Conservation (phyloP, 2,329 filamentous ascomycete species). For the Scolecobasidium constrictum region DNA sequence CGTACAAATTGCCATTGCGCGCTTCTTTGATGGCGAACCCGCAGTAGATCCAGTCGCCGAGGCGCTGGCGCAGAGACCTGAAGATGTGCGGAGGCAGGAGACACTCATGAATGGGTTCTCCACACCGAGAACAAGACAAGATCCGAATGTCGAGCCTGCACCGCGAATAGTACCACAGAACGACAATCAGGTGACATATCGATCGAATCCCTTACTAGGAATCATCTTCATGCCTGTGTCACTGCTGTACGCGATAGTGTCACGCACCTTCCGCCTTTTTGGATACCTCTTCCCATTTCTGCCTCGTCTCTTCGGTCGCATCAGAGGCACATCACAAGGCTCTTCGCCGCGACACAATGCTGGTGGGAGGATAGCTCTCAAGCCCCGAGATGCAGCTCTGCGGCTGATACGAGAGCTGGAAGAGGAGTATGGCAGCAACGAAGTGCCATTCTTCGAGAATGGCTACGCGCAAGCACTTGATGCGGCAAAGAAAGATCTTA, state of each 20-base stretch:
- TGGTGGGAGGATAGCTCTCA: slow-evolving; percentile 61
- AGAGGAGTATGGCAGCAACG: slow-evolving; percentile 71
- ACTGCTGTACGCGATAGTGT: slow-evolving; percentile 61
- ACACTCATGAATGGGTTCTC: slow-evolving; percentile 52
- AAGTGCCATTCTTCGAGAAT: slow-evolving; percentile 70
- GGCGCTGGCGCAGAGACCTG: slow-evolving; percentile 48
- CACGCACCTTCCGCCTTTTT: slow-evolving; percentile 59
- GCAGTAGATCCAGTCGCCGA: slow-evolving; percentile 66
- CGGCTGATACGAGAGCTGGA: slow-evolving; percentile 89
- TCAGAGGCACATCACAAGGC: slow-evolving; percentile 38
- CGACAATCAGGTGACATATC: slow-evolving; percentile 51
- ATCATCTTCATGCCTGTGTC: slow-evolving; percentile 74
- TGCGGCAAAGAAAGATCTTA: slow-evolving; percentile 77
- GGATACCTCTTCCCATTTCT: slow-evolving; percentile 73
- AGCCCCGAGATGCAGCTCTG: slow-evolving; percentile 77
- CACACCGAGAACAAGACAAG: slow-evolving; percentile 20
- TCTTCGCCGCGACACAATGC: slow-evolving; percentile 39
- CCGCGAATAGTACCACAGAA: slow-evolving; percentile 75
- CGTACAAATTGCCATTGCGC: slow-evolving; percentile 91
- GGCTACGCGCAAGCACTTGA: slow-evolving; percentile 91
- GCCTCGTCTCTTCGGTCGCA: slow-evolving; percentile 46
- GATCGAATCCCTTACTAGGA: slow-evolving; percentile 64
- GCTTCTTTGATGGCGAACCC: slow-evolving; percentile 95
- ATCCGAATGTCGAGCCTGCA: slow-evolving; percentile 51
- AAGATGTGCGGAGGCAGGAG: slow-evolving; percentile 54